Conservation (phyloP, 164 flowering plant species). For the Sedum album region DNA sequence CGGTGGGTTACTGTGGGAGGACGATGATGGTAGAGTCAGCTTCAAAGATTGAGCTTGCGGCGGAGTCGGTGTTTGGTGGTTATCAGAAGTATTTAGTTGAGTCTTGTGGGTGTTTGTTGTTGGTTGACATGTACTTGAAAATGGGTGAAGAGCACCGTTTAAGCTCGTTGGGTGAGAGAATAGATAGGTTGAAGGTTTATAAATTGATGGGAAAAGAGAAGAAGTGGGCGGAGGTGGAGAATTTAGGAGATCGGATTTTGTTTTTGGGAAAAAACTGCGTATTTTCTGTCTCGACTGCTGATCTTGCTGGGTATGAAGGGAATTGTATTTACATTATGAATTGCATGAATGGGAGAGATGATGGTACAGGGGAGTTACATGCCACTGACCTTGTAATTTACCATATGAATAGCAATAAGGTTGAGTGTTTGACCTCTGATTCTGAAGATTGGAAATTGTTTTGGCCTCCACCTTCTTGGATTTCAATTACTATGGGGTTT, state of each 20-base stretch:
- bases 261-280: neutral
- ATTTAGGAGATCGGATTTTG: neutral
- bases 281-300: neutral
- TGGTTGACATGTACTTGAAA: slow-evolving; percentile 54
- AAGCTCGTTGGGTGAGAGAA: too few species aligned
- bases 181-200: slow-evolving; percentile 31
- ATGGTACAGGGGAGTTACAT: slow-evolving; percentile 5
- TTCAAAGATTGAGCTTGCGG: slow-evolving; percentile 20
- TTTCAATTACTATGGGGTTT: slow-evolving; percentile 16
- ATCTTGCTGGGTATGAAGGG: neutral
- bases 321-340: too few species aligned
- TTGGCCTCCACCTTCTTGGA: slow-evolving; percentile 26
- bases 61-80: slow-evolving; percentile 42
- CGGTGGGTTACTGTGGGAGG: slow-evolving; percentile 52
- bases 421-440: too few species aligned
- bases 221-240: neutral
- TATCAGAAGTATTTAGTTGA: slow-evolving; percentile 67
- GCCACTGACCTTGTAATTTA: slow-evolving; percentile 28
- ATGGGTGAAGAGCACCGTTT: slow-evolving; percentile 18
- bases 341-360: neutral
- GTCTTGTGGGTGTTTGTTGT: slow-evolving; percentile 39
- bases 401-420: neutral
- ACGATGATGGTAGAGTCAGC: slow-evolving; percentile 26
- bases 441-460: too few species aligned
- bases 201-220: neutral